phyloP scores from a whole-genome alignment of 352 stramenopile species.

The Phytophthora vignae region DNA sequence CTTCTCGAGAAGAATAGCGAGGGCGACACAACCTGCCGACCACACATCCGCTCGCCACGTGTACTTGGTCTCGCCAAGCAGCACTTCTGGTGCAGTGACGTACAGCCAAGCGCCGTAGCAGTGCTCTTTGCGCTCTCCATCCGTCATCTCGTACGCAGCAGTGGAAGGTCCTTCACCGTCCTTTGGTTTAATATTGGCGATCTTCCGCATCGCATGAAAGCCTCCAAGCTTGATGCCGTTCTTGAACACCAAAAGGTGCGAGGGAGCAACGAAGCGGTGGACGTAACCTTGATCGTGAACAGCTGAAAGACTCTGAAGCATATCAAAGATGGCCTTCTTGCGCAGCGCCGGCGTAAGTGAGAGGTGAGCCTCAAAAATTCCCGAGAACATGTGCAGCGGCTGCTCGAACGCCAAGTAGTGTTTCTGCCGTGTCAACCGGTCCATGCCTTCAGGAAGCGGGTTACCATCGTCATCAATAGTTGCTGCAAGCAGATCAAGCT shows the following conservation, averaged over 20 bases:
- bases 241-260: conserved; percentile 79
- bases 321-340: conserved; percentile 78
- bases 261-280: conserved; percentile 77
- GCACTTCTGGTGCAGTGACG: conserved; percentile 71
- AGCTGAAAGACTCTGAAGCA: conserved; percentile 62
- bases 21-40: conserved; percentile 69
- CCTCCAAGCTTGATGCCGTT: conserved; percentile 73
- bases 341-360: conserved; percentile 52
- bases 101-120: conserved; percentile 71
- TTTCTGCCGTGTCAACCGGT: conserved; percentile 45
- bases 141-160: conserved; percentile 67
- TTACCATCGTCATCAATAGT: conserved; percentile 47
- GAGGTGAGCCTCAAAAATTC: conserved; percentile 72
- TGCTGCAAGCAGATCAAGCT: conserved; percentile 44
- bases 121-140: conserved; percentile 85
- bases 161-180: conserved; percentile 36
- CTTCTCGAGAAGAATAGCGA: conserved; percentile 75
- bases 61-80: conserved; percentile 75
- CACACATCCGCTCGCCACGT: conserved; percentile 82
- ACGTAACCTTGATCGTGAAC: conserved; percentile 82
- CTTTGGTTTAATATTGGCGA: conserved; percentile 42
- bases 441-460: conserved; percentile 38
- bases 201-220: conserved; percentile 75
- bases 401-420: conserved; percentile 87
- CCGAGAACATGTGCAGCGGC: conserved; percentile 79